phyloP scores from a whole-genome alignment of 2,329 filamentous ascomycete genomes.

The Daldinia sp. region DNA sequence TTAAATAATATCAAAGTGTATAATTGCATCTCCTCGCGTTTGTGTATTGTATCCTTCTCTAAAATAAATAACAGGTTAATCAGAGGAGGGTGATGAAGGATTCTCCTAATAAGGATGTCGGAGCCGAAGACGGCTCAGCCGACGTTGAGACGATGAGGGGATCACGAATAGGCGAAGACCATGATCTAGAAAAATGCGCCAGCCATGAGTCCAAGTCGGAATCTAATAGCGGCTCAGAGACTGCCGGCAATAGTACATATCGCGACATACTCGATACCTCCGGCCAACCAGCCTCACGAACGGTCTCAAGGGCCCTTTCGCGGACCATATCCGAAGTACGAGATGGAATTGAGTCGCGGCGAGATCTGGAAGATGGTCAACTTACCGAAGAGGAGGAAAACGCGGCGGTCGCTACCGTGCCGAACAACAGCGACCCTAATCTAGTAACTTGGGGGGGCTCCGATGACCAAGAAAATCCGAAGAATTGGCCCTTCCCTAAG shows the following conservation, averaged over 20 bases:
- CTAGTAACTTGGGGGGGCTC: constrained; percentile 61
- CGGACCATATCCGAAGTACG: constrained; percentile 51
- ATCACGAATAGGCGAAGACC: neutral
- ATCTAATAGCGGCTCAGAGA: constrained; percentile 10
- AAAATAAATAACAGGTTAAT: neutral
- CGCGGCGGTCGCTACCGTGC: constrained; percentile 35
- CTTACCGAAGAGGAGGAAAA: constrained; percentile 37
- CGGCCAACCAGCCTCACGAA: constrained; percentile 7
- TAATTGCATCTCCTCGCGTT: neutral
- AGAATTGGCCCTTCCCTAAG: constrained; percentile 62
- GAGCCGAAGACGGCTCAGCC: neutral
- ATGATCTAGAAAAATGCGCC: constrained; percentile 10
- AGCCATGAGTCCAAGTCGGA: constrained; percentile 2
- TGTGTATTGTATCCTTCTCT: neutral
- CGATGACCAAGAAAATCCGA: constrained; percentile 59
- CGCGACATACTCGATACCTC: neutral
- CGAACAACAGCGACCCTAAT: constrained; percentile 50
- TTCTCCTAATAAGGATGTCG: constrained; percentile 13
- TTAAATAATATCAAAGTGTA: neutral
- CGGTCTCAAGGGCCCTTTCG: constrained; percentile 40
- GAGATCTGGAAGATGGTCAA: constrained; percentile 45
- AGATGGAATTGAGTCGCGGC: constrained; percentile 51
- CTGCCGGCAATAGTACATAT: neutral
- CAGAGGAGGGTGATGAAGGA: constrained; percentile 6
- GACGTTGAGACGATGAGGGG: neutral